Base-by-base conservation (phyloP, 805 yeast genomes). In the Nakazawaea holstii region DNA sequence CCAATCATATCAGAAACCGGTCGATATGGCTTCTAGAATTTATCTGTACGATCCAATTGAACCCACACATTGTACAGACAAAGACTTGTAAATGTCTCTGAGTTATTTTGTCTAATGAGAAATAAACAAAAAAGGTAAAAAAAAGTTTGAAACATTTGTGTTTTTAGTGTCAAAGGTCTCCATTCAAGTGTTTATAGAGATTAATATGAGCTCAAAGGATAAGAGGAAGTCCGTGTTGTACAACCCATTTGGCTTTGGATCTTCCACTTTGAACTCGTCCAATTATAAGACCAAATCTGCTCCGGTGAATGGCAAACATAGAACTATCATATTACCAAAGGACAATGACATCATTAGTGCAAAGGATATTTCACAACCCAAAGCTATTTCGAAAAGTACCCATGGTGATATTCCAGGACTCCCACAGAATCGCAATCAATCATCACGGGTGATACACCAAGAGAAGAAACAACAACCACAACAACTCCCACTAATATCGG, bases 191-290 rank as follows among this genome's bases (percentile, higher is more conserved):
- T 20, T 20, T 20, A 20, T 20, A 3, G 24, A 20, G 24, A 20
- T 5, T 20, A 20, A 30, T 30, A 36, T 35, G 47, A 36, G 35
- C 13, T 43, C 44, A 24, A 11, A 26, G 14, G 39, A 42, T 6
- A 42, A 35, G 39, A 42, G 35, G 35, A 33, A 39, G 30, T 27
- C 45, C 7, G 4, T 24, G 14, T 14, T 42, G 9, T 33, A 35
- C 37, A 41, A 41, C 11, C 29, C 44, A 7, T 41, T 41, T 41
- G 45, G 45, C n/a, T 46, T 46, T 30, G 49, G 49, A 24, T n/a
- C 48, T 14, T 7, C 26, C 27, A 6, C 8, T 13, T 15, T 7
- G 20, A 11, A 13, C 24, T 3, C 26, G 32, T 31, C 24, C 4
- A 15, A 13, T 6, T 7, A 7, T 13, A 20, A 41, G 20, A 31